A percentile compares a stretch with the other conserved stretches of the same genome.
phyloP scores from a whole-genome alignment of 2,329 filamentous ascomycete genomes.

The Cladophialophora immunda region DNA sequence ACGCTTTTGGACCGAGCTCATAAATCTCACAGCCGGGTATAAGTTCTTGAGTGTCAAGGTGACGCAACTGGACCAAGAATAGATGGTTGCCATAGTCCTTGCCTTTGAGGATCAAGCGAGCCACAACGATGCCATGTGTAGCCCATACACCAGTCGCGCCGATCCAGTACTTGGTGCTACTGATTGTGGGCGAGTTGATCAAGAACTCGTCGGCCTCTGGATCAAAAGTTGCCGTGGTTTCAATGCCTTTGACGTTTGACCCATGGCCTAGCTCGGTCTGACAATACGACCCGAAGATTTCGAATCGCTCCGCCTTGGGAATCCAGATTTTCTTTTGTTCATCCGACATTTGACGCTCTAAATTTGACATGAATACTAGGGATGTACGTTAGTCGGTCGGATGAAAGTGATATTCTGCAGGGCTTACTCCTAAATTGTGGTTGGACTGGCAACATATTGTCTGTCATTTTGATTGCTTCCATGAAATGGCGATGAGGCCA shows the following conservation, averaged over 20 bases:
- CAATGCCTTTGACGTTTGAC: slow-evolving; percentile 44
- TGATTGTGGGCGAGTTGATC: slow-evolving; percentile 44
- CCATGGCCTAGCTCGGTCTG: slow-evolving; percentile 49
- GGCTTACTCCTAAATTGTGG: slow-evolving; percentile 37
- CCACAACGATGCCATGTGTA: slow-evolving; percentile 46
- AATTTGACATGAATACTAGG: slow-evolving; percentile 41
- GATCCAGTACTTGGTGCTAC: slow-evolving; percentile 46
- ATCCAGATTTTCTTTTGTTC: slow-evolving; percentile 42
- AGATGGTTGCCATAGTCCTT: slow-evolving; percentile 45
- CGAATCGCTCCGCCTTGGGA: slow-evolving; percentile 40
- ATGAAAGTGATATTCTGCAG: too few relatives aligned
- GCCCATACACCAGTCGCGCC: slow-evolving; percentile 43
- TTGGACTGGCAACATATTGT: slow-evolving; percentile 41
- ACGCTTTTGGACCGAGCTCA: slow-evolving; percentile 44
- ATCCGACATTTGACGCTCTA: slow-evolving; percentile 41
- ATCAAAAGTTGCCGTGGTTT: slow-evolving; percentile 47
- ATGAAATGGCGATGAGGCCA: slow-evolving; percentile 40
- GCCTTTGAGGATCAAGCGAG: slow-evolving; percentile 42
- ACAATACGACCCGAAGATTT: slow-evolving; percentile 44
- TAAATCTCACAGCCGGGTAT: slow-evolving; percentile 44
- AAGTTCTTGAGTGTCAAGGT: slow-evolving; percentile 41
- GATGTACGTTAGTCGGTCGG: background rate
- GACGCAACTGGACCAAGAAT: slow-evolving; percentile 45
- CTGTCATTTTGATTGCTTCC: slow-evolving; percentile 38
- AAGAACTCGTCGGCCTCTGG: slow-evolving; percentile 43